phyloP scores from a whole-genome alignment of 495 filamentous ascomycete species.

The Hypoxylon fragiforme region DNA sequence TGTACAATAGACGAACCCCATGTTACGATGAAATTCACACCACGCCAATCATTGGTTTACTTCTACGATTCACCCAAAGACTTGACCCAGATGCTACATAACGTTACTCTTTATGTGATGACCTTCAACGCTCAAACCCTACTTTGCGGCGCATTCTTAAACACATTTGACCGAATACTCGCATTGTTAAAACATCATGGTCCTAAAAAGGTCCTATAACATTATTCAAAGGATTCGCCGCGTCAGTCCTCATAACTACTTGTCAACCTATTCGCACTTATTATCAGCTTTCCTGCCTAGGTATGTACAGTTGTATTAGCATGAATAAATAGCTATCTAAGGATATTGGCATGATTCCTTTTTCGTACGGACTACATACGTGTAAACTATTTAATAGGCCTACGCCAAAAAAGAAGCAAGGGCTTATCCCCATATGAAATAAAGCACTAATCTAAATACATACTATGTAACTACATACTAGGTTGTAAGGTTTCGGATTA shows the following conservation, averaged over 20 bases:
- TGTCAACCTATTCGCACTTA: no score
- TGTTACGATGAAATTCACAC: slow-evolving; percentile 8
- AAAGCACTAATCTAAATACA: no score
- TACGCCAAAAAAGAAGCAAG: no score
- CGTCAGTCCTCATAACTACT: no score
- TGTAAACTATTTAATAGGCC: background rate
- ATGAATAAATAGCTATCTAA: slow-evolving; percentile 1
- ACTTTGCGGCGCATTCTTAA: slow-evolving; percentile 8
- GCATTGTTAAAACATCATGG: slow-evolving; percentile 7
- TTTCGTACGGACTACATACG: background rate
- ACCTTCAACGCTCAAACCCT: slow-evolving; percentile 13
- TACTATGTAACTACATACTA: no score
- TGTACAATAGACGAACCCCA: slow-evolving; percentile 20
- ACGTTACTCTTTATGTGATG: slow-evolving; percentile 5
- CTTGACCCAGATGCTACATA: slow-evolving; percentile 7
- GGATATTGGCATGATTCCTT: slow-evolving; percentile 12
- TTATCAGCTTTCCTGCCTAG: no score
- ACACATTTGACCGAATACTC: slow-evolving; percentile 24
- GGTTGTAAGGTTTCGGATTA: no score
- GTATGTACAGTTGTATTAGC: background rate
- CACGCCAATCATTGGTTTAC: slow-evolving; percentile 4
- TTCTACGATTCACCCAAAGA: slow-evolving; percentile 5
- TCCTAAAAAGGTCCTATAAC: background rate
- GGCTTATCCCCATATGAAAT: no score
- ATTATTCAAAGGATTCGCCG: slow-evolving; percentile 6